phyloP scores from a whole-genome alignment of 1,284 basidiomycete genomes.

The Mycosarcoma mackinlayi region DNA sequence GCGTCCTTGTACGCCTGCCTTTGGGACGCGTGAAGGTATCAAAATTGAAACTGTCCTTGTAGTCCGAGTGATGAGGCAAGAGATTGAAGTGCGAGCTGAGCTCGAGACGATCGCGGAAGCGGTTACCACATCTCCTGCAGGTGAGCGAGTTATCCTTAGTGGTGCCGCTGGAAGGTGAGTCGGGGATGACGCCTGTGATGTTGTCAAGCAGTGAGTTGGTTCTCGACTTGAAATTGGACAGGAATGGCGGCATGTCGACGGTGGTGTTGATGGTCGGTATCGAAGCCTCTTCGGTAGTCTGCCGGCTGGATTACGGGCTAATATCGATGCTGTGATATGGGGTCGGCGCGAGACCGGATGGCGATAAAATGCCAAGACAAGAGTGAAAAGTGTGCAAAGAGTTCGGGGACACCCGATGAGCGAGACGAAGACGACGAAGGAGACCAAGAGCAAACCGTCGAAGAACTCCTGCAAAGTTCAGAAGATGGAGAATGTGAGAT shows the following conservation, averaged over 20 bases:
- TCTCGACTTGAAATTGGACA: slow-evolving; percentile 26
- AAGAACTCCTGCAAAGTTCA: no score
- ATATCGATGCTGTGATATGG: no score
- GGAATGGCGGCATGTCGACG: slow-evolving; percentile 23
- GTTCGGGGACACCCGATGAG: no score
- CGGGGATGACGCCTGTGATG: slow-evolving; percentile 40
- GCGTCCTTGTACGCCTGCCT: slow-evolving; percentile 9
- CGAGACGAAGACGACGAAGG: no score
- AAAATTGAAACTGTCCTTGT: slow-evolving; percentile 31
- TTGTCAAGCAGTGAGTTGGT: slow-evolving; percentile 46
- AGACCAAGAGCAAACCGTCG: no score
- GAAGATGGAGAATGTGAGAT: background rate
- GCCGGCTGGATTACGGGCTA: background rate
- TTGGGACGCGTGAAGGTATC: slow-evolving; percentile 30
- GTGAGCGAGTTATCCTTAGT: slow-evolving; percentile 32
- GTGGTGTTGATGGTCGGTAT: background rate
- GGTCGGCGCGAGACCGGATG: no score
- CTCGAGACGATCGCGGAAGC: slow-evolving; percentile 31
- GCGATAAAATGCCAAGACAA: no score
- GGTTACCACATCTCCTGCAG: slow-evolving; percentile 36
- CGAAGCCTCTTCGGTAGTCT: background rate
- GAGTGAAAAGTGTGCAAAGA: no score
- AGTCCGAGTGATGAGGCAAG: slow-evolving; percentile 37
- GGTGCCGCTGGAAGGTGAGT: slow-evolving; percentile 19
- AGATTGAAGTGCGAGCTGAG: slow-evolving; percentile 43